Evolutionary conservation across 2,329 filamentous ascomycete species (phyloP), one percentile per base, ranked within the genome.

Genomic region (Aschersonia sp.): DNA sequence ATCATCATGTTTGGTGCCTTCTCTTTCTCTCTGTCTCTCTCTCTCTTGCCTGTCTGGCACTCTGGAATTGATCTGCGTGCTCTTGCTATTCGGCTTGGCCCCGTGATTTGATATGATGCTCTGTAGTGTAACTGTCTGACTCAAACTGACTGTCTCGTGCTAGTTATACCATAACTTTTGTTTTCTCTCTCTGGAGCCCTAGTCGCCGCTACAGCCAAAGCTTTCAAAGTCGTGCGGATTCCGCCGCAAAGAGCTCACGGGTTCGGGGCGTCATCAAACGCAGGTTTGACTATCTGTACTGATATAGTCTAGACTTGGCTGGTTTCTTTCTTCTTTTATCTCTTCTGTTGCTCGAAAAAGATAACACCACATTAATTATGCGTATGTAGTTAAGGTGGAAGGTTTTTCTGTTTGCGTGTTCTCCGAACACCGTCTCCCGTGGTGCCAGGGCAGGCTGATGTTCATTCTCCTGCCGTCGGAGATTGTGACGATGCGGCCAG

Each of bases 11-110:
- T 67, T 67, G 67, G 65, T 65, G 64, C 44, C 48, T 48, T 50
- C 41, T 51, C 45, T 47, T 51, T 20, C 20, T 20, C 20, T 20
- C 20, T 20, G 20, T 20, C 20, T 20, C 20, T 20, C 20, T 20
- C 20, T 20, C 20, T 20, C 20, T 20, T 20, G 20, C 20, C 20
- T 20, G 20, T 20, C 20, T 20, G 20, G 20, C 20, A 20, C 20
- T 30, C 47, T 48, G 43, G 45, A 47, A 46, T 46, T 51, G 42
- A 51, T 52, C 47, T 51, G 48, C 46, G 52, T 44, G 49, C 68
- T 71, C 82, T 77, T 83, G 81, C 82, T 85, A 85, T 80, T 80
- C 76, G 80, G 75, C 78, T 78, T 7, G 78, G 59, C 59, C 65
- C 54, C 63, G 31, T 47, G 48, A 49, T 38, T 43, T 44, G 48